These are phyloP conservation scores for Corynespora cassiicola DNA, from an alignment of 2,329 filamentous ascomycete genomes.

Conservation along the genomic window DNA sequence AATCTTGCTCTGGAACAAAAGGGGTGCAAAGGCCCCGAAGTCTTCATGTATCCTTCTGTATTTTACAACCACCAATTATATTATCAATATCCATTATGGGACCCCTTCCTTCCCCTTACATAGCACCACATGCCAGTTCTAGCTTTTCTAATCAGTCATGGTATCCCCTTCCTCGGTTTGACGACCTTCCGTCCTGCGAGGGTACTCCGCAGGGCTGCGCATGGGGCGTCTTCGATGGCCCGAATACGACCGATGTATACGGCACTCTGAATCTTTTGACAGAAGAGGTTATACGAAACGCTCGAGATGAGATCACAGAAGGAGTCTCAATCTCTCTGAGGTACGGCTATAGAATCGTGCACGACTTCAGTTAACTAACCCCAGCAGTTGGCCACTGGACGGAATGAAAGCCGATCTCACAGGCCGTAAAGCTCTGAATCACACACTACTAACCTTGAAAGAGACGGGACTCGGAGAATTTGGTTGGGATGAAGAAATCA, in stretches of 20 bases:
- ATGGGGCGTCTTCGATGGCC: slow-evolving; percentile 60
- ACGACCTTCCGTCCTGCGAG: slow-evolving; percentile 13
- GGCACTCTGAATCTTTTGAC: slow-evolving; percentile 62
- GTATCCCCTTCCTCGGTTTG: background rate
- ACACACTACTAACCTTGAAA: slow-evolving; percentile 27
- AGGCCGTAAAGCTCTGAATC: slow-evolving; percentile 29
- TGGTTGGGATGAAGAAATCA: slow-evolving; percentile 29
- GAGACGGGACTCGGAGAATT: slow-evolving; percentile 20
- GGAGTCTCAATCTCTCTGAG: slow-evolving; percentile 21
- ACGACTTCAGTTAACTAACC: background rate
- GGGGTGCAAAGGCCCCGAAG: too few relatives aligned
- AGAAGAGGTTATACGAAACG: slow-evolving; percentile 44
- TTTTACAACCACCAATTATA: too few relatives aligned
- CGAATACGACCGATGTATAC: slow-evolving; percentile 55
- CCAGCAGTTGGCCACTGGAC: slow-evolving; percentile 17
- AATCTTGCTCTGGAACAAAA: too few relatives aligned
- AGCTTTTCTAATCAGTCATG: too few relatives aligned
- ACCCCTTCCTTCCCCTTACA: too few relatives aligned
- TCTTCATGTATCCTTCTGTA: too few relatives aligned
- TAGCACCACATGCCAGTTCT: too few relatives aligned
- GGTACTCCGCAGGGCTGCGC: slow-evolving; percentile 37
- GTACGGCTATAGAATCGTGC: slow-evolving; percentile 2
- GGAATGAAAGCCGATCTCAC: slow-evolving; percentile 27
- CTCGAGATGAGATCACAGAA: slow-evolving; percentile 44
- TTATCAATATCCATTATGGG: too few relatives aligned